These are phyloP conservation scores for Fusarium oligoseptatum DNA, from an alignment of 2,329 filamentous ascomycete genomes.

Conservation along the genomic window DNA sequence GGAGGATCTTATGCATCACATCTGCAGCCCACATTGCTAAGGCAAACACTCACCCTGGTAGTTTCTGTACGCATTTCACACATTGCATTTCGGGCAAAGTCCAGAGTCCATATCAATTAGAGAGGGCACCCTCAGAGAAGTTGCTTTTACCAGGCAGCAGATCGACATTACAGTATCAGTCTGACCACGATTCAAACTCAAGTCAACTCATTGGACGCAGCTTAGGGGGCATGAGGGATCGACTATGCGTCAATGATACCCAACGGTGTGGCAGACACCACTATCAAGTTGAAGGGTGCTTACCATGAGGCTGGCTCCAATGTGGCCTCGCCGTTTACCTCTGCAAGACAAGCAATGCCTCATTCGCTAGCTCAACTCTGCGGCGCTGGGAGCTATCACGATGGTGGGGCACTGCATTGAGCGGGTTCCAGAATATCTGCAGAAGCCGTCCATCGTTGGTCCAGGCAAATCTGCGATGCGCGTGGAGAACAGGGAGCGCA, in stretches of 20 bases:
- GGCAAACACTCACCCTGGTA: constrained; percentile 27
- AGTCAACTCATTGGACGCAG: not conserved
- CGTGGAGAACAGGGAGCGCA: constrained; percentile 20
- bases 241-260: constrained; percentile 3
- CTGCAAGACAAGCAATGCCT: constrained; percentile 12
- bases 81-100: constrained; percentile 35
- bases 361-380: constrained; percentile 17
- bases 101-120: constrained; percentile 27
- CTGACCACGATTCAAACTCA: not conserved
- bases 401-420: constrained; percentile 32
- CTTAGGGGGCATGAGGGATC: not conserved
- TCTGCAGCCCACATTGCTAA: constrained; percentile 36
- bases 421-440: constrained; percentile 44
- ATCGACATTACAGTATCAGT: not conserved
- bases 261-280: constrained; percentile 10
- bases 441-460: constrained; percentile 35
- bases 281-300: not conserved
- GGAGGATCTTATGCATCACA: constrained; percentile 21
- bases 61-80: constrained; percentile 34
- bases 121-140: not conserved
- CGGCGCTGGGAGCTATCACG: constrained; percentile 23
- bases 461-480: constrained; percentile 18
- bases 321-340: not conserved
- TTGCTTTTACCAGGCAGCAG: not conserved
- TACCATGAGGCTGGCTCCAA: not conserved